Evolutionary conservation across 225 moss, liverwort and hornwort species (phyloP), one percentile per base, ranked within the genome.

Genomic region (Anthoceros angustus): DNA sequence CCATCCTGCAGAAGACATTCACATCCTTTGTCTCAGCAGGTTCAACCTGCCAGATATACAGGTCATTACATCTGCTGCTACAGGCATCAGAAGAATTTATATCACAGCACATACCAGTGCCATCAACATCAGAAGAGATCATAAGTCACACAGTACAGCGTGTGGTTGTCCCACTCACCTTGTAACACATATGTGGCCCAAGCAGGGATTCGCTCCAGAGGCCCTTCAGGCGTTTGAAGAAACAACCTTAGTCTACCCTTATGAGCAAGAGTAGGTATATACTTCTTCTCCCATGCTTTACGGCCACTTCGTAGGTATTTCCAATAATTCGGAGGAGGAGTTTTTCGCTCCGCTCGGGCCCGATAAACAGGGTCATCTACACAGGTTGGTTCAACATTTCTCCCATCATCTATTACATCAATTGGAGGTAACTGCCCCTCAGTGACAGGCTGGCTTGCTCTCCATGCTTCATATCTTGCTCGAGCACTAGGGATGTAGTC

Each of bases 131-230:
- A 15, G 23, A 55, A 15, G 55, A 55, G 2, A 18, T 1, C 55
- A 15, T 18, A 4, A 9, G 55, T 15, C 23, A 55, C 32, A 55
- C 1, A 23, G n/a, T 7, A 55, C 55, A 9, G 55, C 5, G 42
- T 10, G 66, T 50, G 41, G 67, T 71, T 81, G 42, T 1, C 0
- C 7, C 8, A 9, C 8, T 12, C 66, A 98, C 98, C 98, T 67
- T 92, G 98, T 63, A 80, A 69, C 5, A 98, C 89, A 71, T 92
- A 98, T 23, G 80, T 78, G 66, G 98, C 92, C 84, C 89, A 98
- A 21, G 98, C 84, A 63, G 92, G 86, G 45, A 98, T 81, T 20
- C 98, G 89, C 74, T 89, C 83, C 76, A 98, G 66, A 8, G 98
- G 79, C 25, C 98, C 98, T 63, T 98, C 98, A 38, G 82, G 78